phyloP scores from a whole-genome alignment of 2,329 filamentous ascomycete genomes.

The Xylaria digitata region DNA sequence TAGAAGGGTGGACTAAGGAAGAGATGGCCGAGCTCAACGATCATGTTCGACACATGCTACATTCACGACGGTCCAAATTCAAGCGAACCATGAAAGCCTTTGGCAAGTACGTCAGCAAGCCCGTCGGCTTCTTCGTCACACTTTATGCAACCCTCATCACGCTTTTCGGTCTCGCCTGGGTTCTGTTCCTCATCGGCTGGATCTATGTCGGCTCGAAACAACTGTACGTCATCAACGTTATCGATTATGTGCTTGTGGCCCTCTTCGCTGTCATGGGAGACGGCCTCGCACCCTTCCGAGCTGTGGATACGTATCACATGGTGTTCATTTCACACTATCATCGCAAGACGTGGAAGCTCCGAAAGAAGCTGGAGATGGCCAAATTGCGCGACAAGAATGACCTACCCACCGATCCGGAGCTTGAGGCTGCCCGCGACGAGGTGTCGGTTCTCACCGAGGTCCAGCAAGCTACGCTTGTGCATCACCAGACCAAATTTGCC shows the following conservation, averaged over 20 bases:
- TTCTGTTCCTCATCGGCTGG: constrained; percentile 91
- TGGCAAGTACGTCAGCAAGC: constrained; percentile 78
- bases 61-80: constrained; percentile 82
- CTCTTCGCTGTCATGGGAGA: constrained; percentile 78
- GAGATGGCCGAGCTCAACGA: constrained; percentile 85
- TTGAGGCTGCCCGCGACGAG: constrained; percentile 59
- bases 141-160: constrained; percentile 86
- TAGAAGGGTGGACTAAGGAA: constrained; percentile 79
- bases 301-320: constrained; percentile 89
- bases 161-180: constrained; percentile 86
- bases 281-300: constrained; percentile 78
- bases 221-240: constrained; percentile 74
- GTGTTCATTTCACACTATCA: constrained; percentile 81
- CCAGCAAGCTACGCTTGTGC: constrained; percentile 76
- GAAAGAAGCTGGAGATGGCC: constrained; percentile 70
- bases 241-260: constrained; percentile 77
- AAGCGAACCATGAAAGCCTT: constrained; percentile 85
- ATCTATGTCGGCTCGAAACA: constrained; percentile 82
- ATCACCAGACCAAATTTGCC: constrained; percentile 83
- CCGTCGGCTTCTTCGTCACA: constrained; percentile 85
- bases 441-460: constrained; percentile 70
- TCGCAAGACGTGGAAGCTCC: constrained; percentile 71
- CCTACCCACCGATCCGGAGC: constrained; percentile 62
- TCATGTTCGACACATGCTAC: constrained; percentile 87
- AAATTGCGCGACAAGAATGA: constrained; percentile 76